A percentile compares a stretch with the other conserved stretches of the same genome.
phyloP scores from a whole-genome alignment of 1,284 basidiomycete species.

The Puccinia horiana region DNA sequence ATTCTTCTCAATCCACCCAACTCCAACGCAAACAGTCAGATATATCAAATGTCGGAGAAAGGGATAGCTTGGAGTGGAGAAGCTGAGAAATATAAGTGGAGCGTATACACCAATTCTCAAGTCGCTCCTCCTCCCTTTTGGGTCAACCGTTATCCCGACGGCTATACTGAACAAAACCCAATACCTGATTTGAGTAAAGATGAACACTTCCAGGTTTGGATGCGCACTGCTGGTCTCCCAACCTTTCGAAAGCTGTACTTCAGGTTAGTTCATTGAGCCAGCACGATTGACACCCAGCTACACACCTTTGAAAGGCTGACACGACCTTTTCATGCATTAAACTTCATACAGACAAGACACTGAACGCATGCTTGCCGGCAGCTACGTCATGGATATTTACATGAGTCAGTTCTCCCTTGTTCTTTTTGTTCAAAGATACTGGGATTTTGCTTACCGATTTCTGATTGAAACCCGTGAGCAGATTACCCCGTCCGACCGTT shows the following conservation, averaged over 20 bases:
- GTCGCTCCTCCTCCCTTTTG: conserved; percentile 94
- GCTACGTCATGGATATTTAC: conserved; percentile 74
- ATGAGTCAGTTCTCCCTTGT: conserved; percentile 67
- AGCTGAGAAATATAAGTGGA: conserved; percentile 74
- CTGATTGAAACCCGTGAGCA: conserved; percentile 57
- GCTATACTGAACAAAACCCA: conserved; percentile 69
- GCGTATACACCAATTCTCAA: conserved; percentile 59
- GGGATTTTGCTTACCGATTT: not conserved
- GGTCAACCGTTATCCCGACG: conserved; percentile 70
- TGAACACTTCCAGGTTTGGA: conserved; percentile 99
- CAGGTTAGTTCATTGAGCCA: conserved; percentile 12
- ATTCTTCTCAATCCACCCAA: conserved; percentile 66
- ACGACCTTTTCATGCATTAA: not conserved
- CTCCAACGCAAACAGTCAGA: conserved; percentile 53
- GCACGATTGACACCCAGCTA: not conserved
- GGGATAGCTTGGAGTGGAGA: conserved; percentile 95
- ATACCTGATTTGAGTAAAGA: conserved; percentile 76
- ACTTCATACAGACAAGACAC: conserved; percentile 73
- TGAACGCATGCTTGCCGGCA: conserved; percentile 71
- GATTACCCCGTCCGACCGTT: conserved; percentile 92
- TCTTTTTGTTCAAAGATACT: not conserved
- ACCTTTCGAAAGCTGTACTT: conserved; percentile 93
- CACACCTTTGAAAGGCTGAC: not conserved
- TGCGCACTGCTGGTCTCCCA: conserved; percentile 93
- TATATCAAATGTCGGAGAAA: conserved; percentile 74